Conservation (phyloP, 106 monocot genomes). For the Apostasia shenzhenica region DNA sequence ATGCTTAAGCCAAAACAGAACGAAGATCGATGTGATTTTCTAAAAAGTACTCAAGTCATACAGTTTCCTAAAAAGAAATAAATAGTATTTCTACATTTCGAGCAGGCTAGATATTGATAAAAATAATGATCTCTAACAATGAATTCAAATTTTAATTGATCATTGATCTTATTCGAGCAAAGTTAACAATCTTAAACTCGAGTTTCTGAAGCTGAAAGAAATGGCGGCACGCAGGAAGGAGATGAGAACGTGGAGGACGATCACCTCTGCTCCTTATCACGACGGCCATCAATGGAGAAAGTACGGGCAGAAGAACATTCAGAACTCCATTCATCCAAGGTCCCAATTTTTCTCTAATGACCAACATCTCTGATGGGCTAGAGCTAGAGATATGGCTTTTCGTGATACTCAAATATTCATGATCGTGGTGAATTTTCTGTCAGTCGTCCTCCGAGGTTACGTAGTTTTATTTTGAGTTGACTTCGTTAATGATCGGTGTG, state of each 20-base stretch:
- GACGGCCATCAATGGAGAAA: constrained; percentile 9
- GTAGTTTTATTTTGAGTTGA: not conserved
- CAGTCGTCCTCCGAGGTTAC: not conserved
- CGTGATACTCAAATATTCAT: not conserved
- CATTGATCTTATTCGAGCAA: too few relatives aligned
- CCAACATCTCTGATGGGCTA: not conserved
- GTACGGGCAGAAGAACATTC: constrained; percentile 5
- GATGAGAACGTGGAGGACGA: not conserved
- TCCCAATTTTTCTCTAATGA: not conserved
- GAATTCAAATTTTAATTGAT: too few relatives aligned
- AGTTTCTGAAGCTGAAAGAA: too few relatives aligned
- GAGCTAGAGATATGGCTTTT: not conserved
- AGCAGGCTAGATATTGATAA: too few relatives aligned
- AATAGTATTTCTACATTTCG: too few relatives aligned
- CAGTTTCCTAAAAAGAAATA: too few relatives aligned
- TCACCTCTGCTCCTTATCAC: not conserved
- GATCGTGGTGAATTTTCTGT: too few relatives aligned
- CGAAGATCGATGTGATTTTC: too few relatives aligned
- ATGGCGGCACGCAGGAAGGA: not conserved
- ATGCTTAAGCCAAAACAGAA: too few relatives aligned
- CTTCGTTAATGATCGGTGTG: not conserved
- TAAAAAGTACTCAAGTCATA: too few relatives aligned
- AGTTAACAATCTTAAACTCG: too few relatives aligned
- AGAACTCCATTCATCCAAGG: not conserved
- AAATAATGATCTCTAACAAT: too few relatives aligned